Evolutionary conservation across 2,329 filamentous ascomycete species (phyloP), one percentile per base, ranked within the genome.

Genomic region (Fusarium sp.): DNA sequence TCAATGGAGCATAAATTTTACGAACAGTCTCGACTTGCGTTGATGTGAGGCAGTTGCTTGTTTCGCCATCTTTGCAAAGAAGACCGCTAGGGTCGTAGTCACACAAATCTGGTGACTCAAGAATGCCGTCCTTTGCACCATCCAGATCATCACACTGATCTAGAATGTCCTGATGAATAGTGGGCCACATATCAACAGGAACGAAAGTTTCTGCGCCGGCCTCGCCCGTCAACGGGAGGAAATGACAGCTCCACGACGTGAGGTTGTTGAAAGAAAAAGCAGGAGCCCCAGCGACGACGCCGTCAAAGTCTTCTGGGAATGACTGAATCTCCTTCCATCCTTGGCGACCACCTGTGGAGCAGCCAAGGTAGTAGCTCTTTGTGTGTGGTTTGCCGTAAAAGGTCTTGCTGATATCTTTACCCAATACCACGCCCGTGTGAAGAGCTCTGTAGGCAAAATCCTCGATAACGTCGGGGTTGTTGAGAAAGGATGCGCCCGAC

Each of bases 331-430:
- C 85, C 67, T 87, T 87, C 40, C 89, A 81, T 8, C 88, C 90
- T 80, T 91, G 88, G 0, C 90, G 83, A 1, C 90, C 89, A n/a
- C 90, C 90, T 0, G 88, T 87, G 0, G 88, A 90, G 77, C 90
- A 91, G 30, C 90, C 90, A 5, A 86, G 79, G 74, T 87, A 91
- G 79, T 91, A 91, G 2, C 84, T 86, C 71, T 86, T 87, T 4
- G 81, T 80, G 2, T 83, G 79, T 0, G 52, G 11, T 30, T 72
- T 68, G 9, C 80, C 80, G 74, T 91, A 91, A 79, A 88, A 90
- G 1, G 79, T 76, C 15, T 85, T 74, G 2, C 84, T 82, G 22
- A 91, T 80, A 20, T 83, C 67, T 74, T 89, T 90, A 14, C 85
- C 87, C 1, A 86, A 74, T 0, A 84, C 82, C 0, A 87, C 85